Base-by-base conservation (phyloP, 345 rosid species). In the Populus pruinosa region DNA sequence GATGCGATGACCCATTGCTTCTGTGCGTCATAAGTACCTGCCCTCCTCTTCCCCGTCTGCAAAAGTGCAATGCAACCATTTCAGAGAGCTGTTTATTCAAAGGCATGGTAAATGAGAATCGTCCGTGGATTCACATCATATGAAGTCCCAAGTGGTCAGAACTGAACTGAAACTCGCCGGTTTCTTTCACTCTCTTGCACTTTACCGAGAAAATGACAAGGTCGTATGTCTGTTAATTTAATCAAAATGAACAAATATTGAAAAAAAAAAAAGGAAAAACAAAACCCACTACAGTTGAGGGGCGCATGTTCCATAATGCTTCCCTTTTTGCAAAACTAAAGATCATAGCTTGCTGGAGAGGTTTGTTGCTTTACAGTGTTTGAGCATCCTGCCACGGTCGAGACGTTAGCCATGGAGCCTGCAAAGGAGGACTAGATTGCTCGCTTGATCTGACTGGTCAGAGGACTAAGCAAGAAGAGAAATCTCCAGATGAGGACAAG, bases 321-420 rank as follows among this genome's bases (percentile, higher is more conserved):
- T 20, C n/a, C 56, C n/a, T 20, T 20, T 6, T 20, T 6, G 59
- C 64, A 23, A 59, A 33, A 33, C 36, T 33, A 33, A 33, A 33
- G 36, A 33, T 33, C 29, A 27, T 27, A 27, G 29, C 29, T 27
- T 27, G 29, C 29, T 27, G 29, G 29, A 27, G 29, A 27, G 29
- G 29, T 27, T 27, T 27, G 29, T 47, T 20, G 47, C 70, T 29
- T n/a, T 43, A 27, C 41, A 29, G 36, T 18, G 41, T 89, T 89
- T 73, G 88, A 89, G 82, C 89, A 89, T 77, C 92, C 92, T 39
- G 89, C 88, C 27, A 85, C 88, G 9, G 86, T 89, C 53, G 88
- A 89, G 17, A 87, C 89, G 10, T 76, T 89, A 83, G 92, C 89
- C 8, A 38, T 87, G 84, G 91, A 87, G 71, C 89, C 88, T 0